Conservation (phyloP, 352 stramenopile species). For the Globisporangium recalcitrans region DNA sequence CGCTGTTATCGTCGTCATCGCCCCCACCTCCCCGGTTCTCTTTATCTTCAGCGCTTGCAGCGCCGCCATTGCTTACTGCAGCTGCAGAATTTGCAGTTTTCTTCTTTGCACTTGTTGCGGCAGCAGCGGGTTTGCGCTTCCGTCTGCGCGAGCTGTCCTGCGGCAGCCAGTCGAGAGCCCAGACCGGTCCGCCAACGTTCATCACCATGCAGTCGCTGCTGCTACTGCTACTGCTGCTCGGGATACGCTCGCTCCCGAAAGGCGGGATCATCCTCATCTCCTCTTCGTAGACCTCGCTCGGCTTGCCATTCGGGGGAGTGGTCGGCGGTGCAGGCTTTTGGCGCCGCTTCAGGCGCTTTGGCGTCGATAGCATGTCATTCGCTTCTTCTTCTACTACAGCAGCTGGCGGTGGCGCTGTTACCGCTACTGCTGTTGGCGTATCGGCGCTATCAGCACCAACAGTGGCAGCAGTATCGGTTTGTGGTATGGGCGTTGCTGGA, state of each 20-base stretch:
- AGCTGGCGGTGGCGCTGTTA: background rate
- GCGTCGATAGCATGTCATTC: slow-evolving; percentile 10
- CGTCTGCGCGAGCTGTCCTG: slow-evolving; percentile 2
- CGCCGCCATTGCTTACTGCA: background rate
- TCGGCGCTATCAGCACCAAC: background rate
- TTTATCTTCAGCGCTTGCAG: background rate
- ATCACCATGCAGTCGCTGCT: slow-evolving; percentile 34
- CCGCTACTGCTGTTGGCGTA: background rate
- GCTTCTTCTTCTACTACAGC: slow-evolving; percentile 3
- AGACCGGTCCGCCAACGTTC: slow-evolving; percentile 70
- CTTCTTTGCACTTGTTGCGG: slow-evolving; percentile 2
- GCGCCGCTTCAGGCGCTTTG: slow-evolving; percentile 22
- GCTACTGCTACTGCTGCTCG: background rate
- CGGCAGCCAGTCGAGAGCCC: slow-evolving; percentile 78
- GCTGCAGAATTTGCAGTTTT: background rate
- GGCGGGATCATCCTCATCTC: slow-evolving; percentile 33
- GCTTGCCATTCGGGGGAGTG: background rate
- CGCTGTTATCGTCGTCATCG: slow-evolving; percentile 5
- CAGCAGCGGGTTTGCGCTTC: background rate
- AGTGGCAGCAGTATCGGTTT: background rate
- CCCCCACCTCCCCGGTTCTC: background rate
- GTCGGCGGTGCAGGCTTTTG: slow-evolving; percentile 19
- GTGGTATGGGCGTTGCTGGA: background rate
- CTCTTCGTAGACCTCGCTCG: background rate
- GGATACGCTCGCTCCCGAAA: slow-evolving; percentile 40